These are phyloP conservation scores for Zymoseptoria tritici DNA, from an alignment of 2,329 filamentous ascomycete species.

Conservation along the genomic window DNA sequence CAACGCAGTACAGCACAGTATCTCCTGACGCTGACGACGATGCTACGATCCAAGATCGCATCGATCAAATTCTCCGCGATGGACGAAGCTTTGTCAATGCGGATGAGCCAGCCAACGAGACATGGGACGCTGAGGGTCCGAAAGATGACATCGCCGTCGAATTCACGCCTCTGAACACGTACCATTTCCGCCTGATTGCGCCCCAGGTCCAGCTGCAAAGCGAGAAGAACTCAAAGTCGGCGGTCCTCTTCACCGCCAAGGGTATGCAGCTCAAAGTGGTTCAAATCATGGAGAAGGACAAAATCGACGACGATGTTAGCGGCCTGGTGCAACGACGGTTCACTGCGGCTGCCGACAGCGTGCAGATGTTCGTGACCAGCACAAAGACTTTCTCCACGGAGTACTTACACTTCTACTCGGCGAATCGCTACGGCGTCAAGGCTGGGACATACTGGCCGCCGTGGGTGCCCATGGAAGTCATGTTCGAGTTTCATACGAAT, in stretches of 20 bases:
- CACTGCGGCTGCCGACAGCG: constrained; percentile 90
- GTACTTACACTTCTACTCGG: constrained; percentile 86
- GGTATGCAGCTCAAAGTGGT: constrained; percentile 97
- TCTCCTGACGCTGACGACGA: constrained; percentile 50
- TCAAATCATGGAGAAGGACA: constrained; percentile 94
- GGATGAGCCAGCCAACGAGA: constrained; percentile 48
- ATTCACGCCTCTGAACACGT: constrained; percentile 85
- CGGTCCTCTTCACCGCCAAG: constrained; percentile 93
- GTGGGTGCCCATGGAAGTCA: constrained; percentile 96
- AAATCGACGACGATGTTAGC: constrained; percentile 85
- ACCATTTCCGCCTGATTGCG: constrained; percentile 88
- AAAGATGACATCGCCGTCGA: constrained; percentile 74
- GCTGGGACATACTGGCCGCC: constrained; percentile 87
- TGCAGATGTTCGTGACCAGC: constrained; percentile 95
- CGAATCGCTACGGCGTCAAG: constrained; percentile 82
- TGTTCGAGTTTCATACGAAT: constrained; percentile 91
- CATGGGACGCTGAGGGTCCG: constrained; percentile 32
- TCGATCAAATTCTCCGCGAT: constrained; percentile 77
- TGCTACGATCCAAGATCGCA: constrained; percentile 70
- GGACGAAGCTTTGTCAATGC: constrained; percentile 73
- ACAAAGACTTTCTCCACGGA: constrained; percentile 82
- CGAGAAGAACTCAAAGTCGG: constrained; percentile 94
- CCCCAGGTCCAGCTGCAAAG: constrained; percentile 97
- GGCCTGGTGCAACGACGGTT: constrained; percentile 93
- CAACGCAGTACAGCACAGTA: constrained; percentile 22